Conservation (phyloP, 2,329 filamentous ascomycete species). For the Thielaviopsis ethacetica region DNA sequence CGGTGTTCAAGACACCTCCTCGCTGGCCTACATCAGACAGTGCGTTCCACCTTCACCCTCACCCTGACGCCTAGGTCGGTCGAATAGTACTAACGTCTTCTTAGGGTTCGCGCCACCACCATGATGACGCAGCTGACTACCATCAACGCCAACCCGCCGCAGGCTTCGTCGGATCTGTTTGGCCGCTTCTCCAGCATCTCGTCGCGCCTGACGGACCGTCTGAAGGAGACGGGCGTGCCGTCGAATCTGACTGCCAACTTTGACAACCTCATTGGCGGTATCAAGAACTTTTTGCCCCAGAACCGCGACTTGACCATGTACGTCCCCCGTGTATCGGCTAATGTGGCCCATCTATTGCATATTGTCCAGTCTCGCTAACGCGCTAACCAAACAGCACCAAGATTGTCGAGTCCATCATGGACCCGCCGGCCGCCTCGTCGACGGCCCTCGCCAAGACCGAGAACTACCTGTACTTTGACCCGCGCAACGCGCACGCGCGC, state of each 20-base stretch:
- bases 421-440: slow-evolving; percentile 74
- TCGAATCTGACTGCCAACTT: slow-evolving; percentile 59
- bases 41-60: slow-evolving; percentile 25
- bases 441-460: slow-evolving; percentile 94
- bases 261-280: slow-evolving; percentile 83
- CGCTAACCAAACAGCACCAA: slow-evolving; percentile 41
- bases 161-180: slow-evolving; percentile 61
- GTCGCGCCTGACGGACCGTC: slow-evolving; percentile 77
- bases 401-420: slow-evolving; percentile 97
- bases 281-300: slow-evolving; percentile 94
- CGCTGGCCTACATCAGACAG: slow-evolving; percentile 76
- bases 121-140: slow-evolving; percentile 97
- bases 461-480: slow-evolving; percentile 93
- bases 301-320: slow-evolving; percentile 81
- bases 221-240: slow-evolving; percentile 77
- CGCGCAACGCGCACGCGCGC: slow-evolving; percentile 77
- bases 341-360: no score
- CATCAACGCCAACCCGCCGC: slow-evolving; percentile 52
- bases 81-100: slow-evolving; percentile 10
- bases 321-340: neutral
- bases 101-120: slow-evolving; percentile 74
- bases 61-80: neutral
- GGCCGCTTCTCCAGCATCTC: slow-evolving; percentile 85
- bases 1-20: slow-evolving; percentile 53
- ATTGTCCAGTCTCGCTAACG: neutral